Percentiles rank a stretch among this genome's conserved stretches.
Conservation (phyloP, 2,329 filamentous ascomycete genomes). For the Bipolaris zeicola region DNA sequence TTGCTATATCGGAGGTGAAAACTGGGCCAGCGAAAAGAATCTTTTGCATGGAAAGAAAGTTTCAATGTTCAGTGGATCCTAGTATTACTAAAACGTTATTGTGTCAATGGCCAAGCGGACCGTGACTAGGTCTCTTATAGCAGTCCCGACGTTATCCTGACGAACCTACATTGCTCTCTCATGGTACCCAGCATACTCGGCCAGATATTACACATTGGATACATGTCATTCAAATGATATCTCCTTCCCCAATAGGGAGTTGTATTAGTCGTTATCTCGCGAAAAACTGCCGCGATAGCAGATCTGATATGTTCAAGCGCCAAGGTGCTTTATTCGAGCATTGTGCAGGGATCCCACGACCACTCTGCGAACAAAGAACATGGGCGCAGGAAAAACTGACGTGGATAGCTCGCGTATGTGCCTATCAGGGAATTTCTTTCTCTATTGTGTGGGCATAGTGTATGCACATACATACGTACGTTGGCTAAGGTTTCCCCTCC, state of each 20-base stretch:
- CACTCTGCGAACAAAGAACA: not conserved
- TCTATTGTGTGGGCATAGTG: not conserved
- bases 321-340: not conserved
- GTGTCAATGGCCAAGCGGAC: not conserved
- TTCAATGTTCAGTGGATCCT: no score
- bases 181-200: not conserved
- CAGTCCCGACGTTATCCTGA: not conserved
- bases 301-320: not conserved
- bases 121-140: not conserved
- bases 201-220: not conserved
- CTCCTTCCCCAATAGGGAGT: not conserved
- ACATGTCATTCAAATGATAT: not conserved
- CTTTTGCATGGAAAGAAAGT: not conserved
- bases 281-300: conserved; percentile 1
- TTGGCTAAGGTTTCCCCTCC: no score
- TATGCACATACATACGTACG: no score
- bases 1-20: not conserved
- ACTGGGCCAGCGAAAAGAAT: not conserved
- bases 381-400: not conserved
- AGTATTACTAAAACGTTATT: no score
- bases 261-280: not conserved
- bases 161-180: not conserved
- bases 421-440: not conserved
- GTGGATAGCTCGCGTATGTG: not conserved
- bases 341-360: not conserved